Percentiles rank a stretch among this genome's conserved stretches.
These are phyloP conservation scores for Lathyrus aphaca DNA, from an alignment of 306 rosid species.

Conservation along the genomic window DNA sequence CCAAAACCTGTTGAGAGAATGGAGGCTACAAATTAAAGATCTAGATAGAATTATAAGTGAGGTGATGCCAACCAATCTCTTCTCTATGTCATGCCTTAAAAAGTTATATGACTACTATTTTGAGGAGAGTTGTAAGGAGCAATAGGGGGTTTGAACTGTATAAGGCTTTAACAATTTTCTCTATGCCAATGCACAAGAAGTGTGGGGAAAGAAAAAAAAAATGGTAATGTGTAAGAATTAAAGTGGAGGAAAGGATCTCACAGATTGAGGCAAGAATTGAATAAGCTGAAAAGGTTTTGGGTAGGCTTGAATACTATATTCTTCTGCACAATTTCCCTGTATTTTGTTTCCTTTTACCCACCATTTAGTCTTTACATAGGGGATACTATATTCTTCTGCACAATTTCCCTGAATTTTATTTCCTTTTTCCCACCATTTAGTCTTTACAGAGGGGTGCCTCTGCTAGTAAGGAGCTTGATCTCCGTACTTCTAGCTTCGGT, in stretches of 20 bases:
- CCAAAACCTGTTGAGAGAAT: constrained; percentile 1
- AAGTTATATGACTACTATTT: constrained; percentile 1
- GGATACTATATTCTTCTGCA: neutral
- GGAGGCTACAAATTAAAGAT: neutral
- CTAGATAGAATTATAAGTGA: constrained; percentile 1
- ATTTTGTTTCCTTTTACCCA: constrained; percentile 19
- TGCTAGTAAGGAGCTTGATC: neutral
- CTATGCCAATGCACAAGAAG: neutral
- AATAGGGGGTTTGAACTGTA: neutral
- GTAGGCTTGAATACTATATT: constrained; percentile 1
- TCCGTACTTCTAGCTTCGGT: constrained; percentile 9
- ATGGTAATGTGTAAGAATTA: neutral
- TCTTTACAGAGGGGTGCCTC: neutral
- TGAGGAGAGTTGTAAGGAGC: neutral
- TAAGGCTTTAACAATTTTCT: constrained; percentile 5
- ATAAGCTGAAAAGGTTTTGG: constrained; percentile 5
- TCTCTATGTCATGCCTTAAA: neutral
- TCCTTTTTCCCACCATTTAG: constrained; percentile 14
- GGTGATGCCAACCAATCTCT: neutral
- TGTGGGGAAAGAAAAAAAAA: constrained; percentile 4
- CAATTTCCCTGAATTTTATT: constrained; percentile 13
- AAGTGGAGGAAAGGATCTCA: neutral
- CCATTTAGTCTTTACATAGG: constrained; percentile 5
- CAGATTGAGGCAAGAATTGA: neutral
- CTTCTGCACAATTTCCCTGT: constrained; percentile 10